Conservation (phyloP, 1,139 yeast species). For the Sugiyamaella neomexicana region DNA sequence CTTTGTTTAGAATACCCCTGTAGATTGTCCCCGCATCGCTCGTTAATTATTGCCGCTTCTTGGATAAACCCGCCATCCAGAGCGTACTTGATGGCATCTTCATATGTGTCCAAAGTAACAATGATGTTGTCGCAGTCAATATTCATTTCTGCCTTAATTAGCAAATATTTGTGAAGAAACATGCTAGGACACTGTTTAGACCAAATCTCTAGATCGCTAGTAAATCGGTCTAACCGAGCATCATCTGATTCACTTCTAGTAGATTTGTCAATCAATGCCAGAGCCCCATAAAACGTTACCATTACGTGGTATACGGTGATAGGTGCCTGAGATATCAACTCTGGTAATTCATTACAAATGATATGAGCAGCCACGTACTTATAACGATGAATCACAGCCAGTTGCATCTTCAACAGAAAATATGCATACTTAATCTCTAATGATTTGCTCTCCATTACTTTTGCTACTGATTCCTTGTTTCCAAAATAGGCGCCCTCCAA, state of each 20-base stretch:
- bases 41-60: slow-evolving; percentile 49
- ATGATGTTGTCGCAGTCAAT: slow-evolving; percentile 39
- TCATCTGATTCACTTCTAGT: slow-evolving; percentile 26
- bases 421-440: slow-evolving; percentile 34
- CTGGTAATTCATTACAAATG: slow-evolving; percentile 31
- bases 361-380: slow-evolving; percentile 34
- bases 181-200: slow-evolving; percentile 43
- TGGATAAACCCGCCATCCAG: slow-evolving; percentile 39
- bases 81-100: slow-evolving; percentile 49
- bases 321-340: slow-evolving; percentile 32
- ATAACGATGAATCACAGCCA: slow-evolving; percentile 34
- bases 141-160: slow-evolving; percentile 43
- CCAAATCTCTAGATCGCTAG: slow-evolving; percentile 42
- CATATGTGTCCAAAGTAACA: slow-evolving; percentile 49
- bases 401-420: slow-evolving; percentile 30
- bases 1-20: slow-evolving; percentile 37
- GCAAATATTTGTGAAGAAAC: slow-evolving; percentile 43
- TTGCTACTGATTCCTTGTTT: slow-evolving; percentile 21
- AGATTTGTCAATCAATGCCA: slow-evolving; percentile 34
- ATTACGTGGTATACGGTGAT: slow-evolving; percentile 36
- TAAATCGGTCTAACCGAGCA: slow-evolving; percentile 28
- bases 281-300: slow-evolving; percentile 36
- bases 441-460: slow-evolving; percentile 25
- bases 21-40: slow-evolving; percentile 52
- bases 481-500: slow-evolving; percentile 32